phyloP scores from a whole-genome alignment of 345 rosid species.

The Zanthoxylum bungeanum region DNA sequence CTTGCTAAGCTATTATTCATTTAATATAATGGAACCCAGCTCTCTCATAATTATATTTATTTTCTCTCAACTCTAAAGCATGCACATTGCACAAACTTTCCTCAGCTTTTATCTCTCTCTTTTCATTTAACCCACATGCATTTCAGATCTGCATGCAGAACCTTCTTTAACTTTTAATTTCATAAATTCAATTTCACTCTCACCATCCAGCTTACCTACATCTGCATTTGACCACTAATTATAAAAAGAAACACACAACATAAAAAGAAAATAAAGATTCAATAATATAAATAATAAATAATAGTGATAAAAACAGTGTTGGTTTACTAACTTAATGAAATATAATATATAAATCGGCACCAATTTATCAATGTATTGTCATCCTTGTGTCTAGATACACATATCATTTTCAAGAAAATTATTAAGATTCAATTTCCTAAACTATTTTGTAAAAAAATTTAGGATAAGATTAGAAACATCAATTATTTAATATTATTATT shows the following conservation, averaged over 20 bases:
- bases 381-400: too few relatives aligned
- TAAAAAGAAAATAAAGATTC: too few relatives aligned
- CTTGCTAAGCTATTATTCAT: background rate
- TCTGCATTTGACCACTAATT: conserved; percentile 12
- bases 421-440: background rate
- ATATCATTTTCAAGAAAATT: too few relatives aligned
- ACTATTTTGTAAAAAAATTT: too few relatives aligned
- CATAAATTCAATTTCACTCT: conserved; percentile 9
- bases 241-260: background rate
- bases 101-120: background rate
- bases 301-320: too few relatives aligned
- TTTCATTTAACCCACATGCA: conserved; percentile 34
- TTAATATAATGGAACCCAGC: background rate
- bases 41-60: conserved; percentile 8
- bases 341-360: too few relatives aligned
- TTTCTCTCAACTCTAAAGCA: background rate
- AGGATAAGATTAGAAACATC: too few relatives aligned
- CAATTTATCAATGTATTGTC: too few relatives aligned
- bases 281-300: too few relatives aligned
- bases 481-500: too few relatives aligned
- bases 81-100: background rate
- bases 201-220: background rate
- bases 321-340: too few relatives aligned
- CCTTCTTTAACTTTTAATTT: conserved; percentile 10
- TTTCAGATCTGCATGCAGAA: conserved; percentile 27